Evolutionary conservation across 2,329 filamentous ascomycete genomes (phyloP).

Genomic region (Talaromyces verruculosus): DNA sequence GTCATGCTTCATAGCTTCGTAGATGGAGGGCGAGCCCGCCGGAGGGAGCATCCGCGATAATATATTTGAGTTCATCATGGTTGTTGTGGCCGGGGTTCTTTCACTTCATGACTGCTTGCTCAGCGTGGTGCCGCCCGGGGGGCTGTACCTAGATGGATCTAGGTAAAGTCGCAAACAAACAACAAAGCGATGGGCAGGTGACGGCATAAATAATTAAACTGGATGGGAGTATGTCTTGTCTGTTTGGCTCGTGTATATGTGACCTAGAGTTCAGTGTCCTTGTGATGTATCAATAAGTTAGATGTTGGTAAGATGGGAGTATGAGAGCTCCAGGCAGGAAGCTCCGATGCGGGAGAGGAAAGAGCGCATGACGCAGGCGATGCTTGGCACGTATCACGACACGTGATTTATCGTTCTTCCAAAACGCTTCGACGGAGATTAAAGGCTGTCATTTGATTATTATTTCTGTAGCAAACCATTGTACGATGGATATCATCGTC

Average conservation of each 20-base stretch:
- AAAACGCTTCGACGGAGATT: background rate
- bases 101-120: conserved; percentile 18
- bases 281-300: background rate
- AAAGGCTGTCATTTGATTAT: background rate
- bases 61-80: conserved; percentile 46
- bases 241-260: background rate
- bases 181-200: conserved; percentile 1
- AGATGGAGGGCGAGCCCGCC: conserved; percentile 51
- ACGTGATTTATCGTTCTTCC: conserved; percentile 10
- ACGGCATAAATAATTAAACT: conserved; percentile 5
- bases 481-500: background rate
- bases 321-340: conserved; percentile 3
- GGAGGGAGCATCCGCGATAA: conserved; percentile 49
- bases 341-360: conserved; percentile 7
- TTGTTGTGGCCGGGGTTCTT: conserved; percentile 21
- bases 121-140: conserved; percentile 21
- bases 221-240: background rate
- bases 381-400: conserved; percentile 7
- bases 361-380: conserved; percentile 13
- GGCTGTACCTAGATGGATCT: background rate
- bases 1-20: conserved; percentile 49
- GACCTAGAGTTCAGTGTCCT: background rate
- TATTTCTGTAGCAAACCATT: background rate
- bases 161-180: background rate
- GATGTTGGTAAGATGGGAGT: background rate